Percentiles rank a stretch among this genome's conserved stretches.
phyloP scores from a whole-genome alignment of 495 filamentous ascomycete genomes.

The Lentithecium fluviatile region DNA sequence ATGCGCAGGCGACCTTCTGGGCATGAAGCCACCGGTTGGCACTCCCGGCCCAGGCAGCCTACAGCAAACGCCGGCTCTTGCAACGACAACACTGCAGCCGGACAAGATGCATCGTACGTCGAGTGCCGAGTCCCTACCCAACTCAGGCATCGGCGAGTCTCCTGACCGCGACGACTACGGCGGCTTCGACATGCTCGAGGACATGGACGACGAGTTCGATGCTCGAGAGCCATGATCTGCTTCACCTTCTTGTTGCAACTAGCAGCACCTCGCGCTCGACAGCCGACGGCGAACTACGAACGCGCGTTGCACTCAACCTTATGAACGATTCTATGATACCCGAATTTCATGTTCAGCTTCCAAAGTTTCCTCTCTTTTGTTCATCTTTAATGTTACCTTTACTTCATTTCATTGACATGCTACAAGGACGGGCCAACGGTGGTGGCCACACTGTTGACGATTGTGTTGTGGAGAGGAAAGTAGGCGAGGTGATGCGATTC shows the following conservation, averaged over 20 bases:
- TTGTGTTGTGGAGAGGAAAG: too few relatives aligned
- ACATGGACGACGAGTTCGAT: slow-evolving; percentile 60
- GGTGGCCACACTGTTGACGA: too few relatives aligned
- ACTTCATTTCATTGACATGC: too few relatives aligned
- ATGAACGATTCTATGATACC: too few relatives aligned
- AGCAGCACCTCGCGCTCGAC: too few relatives aligned
- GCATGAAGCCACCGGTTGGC: not conserved
- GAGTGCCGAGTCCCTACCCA: not conserved
- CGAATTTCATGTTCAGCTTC: too few relatives aligned
- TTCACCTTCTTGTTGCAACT: not conserved
- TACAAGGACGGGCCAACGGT: too few relatives aligned
- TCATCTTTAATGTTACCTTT: too few relatives aligned
- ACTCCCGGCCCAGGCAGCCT: not conserved
- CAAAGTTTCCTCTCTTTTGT: too few relatives aligned
- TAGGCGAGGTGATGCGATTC: too few relatives aligned
- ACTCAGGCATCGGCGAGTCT: not conserved
- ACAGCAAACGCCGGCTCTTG: not conserved
- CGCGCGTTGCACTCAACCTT: too few relatives aligned
- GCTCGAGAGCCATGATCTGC: slow-evolving; percentile 39
- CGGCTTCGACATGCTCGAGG: slow-evolving; percentile 53
- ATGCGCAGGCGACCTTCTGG: slow-evolving; percentile 48
- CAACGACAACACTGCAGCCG: not conserved
- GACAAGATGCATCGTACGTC: not conserved
- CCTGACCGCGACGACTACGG: not conserved
- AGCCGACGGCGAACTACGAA: too few relatives aligned